Evolutionary conservation across 1,139 yeast species (phyloP).

Genomic region (Yamadazyma dushanensis): DNA sequence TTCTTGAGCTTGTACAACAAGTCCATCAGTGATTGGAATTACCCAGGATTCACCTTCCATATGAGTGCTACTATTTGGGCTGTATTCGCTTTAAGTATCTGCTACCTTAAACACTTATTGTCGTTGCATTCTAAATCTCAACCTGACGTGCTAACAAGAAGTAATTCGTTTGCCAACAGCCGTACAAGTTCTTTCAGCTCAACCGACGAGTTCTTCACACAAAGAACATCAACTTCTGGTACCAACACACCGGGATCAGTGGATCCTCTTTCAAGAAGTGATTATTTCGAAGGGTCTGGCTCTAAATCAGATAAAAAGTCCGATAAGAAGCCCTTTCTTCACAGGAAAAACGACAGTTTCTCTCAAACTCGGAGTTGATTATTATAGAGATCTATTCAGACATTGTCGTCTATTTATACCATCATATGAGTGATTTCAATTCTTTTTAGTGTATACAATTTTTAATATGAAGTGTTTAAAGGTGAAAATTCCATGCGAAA

Average conservation of each 20-base stretch:
- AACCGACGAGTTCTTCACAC: not conserved
- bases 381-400: too few species aligned
- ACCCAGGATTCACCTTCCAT: slow-evolving; percentile 21
- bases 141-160: slow-evolving; percentile 18
- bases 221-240: not conserved
- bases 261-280: slow-evolving; percentile 4
- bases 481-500: slow-evolving; percentile 3
- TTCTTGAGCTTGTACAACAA: slow-evolving; percentile 30
- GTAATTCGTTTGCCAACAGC: slow-evolving; percentile 17
- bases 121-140: slow-evolving; percentile 12
- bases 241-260: not conserved
- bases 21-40: slow-evolving; percentile 17
- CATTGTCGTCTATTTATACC: too few species aligned
- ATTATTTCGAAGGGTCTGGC: slow-evolving; percentile 5
- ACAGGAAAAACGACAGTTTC: slow-evolving; percentile 19
- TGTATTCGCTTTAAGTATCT: slow-evolving; percentile 10
- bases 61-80: slow-evolving; percentile 8
- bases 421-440: too few species aligned
- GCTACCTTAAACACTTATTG: slow-evolving; percentile 17
- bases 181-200: slow-evolving; percentile 6
- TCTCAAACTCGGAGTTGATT: slow-evolving; percentile 9
- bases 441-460: too few species aligned
- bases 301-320: too few species aligned
- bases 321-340: slow-evolving; percentile 13
- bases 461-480: too few species aligned